Base-by-base conservation (phyloP, 176 grass and related monocot genomes). In the Cymbopogon citratus region DNA sequence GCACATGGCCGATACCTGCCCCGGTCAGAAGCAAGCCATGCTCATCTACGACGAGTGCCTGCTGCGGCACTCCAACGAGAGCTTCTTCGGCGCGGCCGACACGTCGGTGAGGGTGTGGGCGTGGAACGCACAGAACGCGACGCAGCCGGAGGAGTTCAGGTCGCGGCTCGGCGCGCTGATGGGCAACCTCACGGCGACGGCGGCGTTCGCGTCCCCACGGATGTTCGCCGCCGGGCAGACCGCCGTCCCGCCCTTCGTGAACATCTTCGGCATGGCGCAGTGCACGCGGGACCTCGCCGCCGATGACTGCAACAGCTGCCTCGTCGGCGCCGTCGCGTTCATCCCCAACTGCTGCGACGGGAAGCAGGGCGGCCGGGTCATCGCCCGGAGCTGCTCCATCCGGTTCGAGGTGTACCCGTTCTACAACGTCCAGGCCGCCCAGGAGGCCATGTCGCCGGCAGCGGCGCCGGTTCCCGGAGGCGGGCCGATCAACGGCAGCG, bases 211-310 rank as follows among this genome's bases (percentile, higher is more conserved):
- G 25, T 86, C 85, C 2, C 78, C 73, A 62, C 59, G n/a, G 21
- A 74, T 51, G 85, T 92, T 92, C 77, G 85, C 93, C 0, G 81
- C 31, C 45, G 71, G 48, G 3, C 1, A 5, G 3, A 5, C 10
- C 11, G 75, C 56, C 7, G 2, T 57, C 7, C 16, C 81, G 14
- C 2, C 33, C 19, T 69, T 49, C 39, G 6, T 0, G 3, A 86
- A 74, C 46, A 6, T 95, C 38, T 95, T 72, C 56, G 90, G 82
- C 28, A 45, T 95, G 74, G 79, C 5, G 1, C 70, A 88, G 79
- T 95, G 93, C 85, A 90, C 93, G 12, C 81, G 80, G 46, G 88
- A 96, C 80, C 56, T 92, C 33, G 43, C 31, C 23, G 25, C 1
- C 13, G 79, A 78, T 7, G 75, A 76, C 4, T 95, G 90, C 52